These are phyloP conservation scores for Phaeosphaeriaceae sp. DNA, from an alignment of 2,329 filamentous ascomycete species.

Conservation along the genomic window DNA sequence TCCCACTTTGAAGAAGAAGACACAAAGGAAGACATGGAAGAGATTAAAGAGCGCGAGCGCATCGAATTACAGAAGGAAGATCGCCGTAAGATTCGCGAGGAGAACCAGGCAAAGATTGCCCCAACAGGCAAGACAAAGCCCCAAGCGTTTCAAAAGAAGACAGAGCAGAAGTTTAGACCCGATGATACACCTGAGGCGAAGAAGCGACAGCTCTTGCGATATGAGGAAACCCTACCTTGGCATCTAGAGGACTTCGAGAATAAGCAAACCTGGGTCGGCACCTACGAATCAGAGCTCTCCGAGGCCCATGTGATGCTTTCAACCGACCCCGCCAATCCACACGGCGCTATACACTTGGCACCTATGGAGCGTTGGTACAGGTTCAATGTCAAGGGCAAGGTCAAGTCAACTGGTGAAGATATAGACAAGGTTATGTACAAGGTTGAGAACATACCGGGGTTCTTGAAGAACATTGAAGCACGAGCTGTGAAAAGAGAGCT, in stretches of 20 bases:
- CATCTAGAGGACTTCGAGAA: slow-evolving; percentile 96
- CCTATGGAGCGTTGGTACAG: slow-evolving; percentile 96
- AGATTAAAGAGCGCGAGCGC: slow-evolving; percentile 69
- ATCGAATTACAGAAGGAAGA: slow-evolving; percentile 70
- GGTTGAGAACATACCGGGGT: slow-evolving; percentile 75
- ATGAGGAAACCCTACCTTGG: slow-evolving; percentile 96
- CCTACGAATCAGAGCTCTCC: slow-evolving; percentile 87
- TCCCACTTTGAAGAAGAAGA: slow-evolving; percentile 56
- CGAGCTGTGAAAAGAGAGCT: slow-evolving; percentile 60
- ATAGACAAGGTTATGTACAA: slow-evolving; percentile 83
- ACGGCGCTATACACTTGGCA: slow-evolving; percentile 74
- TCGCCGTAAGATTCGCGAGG: slow-evolving; percentile 81
- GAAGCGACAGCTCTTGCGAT: slow-evolving; percentile 70
- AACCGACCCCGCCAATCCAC: slow-evolving; percentile 67
- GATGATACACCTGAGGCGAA: slow-evolving; percentile 77
- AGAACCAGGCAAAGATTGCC: slow-evolving; percentile 91
- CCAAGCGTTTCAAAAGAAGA: slow-evolving; percentile 74
- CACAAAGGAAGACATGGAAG: slow-evolving; percentile 68
- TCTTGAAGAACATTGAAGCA: slow-evolving; percentile 61
- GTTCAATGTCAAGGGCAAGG: slow-evolving; percentile 76
- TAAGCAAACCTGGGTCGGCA: slow-evolving; percentile 91
- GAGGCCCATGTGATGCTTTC: slow-evolving; percentile 76
- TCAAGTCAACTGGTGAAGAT: slow-evolving; percentile 84
- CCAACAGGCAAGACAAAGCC: slow-evolving; percentile 76
- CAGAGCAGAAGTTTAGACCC: slow-evolving; percentile 82